Conservation (phyloP, 257 asterid genomes). For the Solanum pimpinellifolium region DNA sequence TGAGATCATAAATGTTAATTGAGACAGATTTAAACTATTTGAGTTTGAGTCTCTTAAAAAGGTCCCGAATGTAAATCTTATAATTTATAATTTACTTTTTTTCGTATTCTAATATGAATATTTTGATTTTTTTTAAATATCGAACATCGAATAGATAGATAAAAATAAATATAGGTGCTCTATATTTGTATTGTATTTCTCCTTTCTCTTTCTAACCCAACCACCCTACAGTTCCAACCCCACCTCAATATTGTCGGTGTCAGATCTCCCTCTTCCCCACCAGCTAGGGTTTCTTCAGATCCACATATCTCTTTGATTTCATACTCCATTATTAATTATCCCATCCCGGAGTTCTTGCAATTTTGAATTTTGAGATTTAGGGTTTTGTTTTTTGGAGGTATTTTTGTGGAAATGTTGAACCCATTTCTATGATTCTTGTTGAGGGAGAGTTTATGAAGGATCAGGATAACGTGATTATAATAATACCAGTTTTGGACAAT, state of each 20-base stretch:
- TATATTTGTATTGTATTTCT: neutral
- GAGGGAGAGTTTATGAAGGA: conserved; percentile 47
- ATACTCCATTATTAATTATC: neutral
- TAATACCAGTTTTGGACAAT: conserved; percentile 13
- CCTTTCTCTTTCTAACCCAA: conserved; percentile 11
- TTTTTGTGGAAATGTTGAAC: conserved; percentile 2
- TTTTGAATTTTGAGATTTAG: neutral
- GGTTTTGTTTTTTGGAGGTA: neutral
- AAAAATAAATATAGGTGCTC: neutral
- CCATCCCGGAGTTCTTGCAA: neutral
- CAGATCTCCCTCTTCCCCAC: conserved; percentile 31
- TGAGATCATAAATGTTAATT: no score
- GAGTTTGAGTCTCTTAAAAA: no score
- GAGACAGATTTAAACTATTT: no score
- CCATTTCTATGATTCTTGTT: conserved; percentile 7
- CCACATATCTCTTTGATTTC: conserved; percentile 13
- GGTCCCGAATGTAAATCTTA: no score
- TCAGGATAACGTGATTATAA: conserved; percentile 14
- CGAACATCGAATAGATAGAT: neutral
- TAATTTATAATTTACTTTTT: no score
- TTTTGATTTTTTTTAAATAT: no score
- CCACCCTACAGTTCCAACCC: conserved; percentile 4
- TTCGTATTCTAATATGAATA: no score
- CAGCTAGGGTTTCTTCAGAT: conserved; percentile 36
- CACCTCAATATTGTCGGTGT: conserved; percentile 35